Evolutionary conservation across 2,329 filamentous ascomycete species (phyloP), one percentile per base, ranked within the genome.

Genomic region (Venturia pyrina): DNA sequence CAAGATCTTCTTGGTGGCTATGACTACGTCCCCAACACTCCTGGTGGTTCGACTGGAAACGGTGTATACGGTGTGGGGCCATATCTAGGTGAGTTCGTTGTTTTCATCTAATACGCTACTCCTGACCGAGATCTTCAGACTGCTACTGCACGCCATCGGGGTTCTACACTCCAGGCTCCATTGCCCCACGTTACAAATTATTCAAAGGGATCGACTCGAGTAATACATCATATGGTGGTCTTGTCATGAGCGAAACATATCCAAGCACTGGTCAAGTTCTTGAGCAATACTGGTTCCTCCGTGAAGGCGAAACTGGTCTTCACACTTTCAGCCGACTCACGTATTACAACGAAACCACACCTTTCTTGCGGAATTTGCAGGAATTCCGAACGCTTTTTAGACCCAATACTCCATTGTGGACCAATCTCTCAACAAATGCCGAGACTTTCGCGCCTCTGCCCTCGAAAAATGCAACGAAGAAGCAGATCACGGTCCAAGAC

Each of bases 281-380:
- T 19, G 81, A 87, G 70, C 85, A 87, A 70, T 88, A 87, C 72
- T 88, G 84, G 83, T 88, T 88, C 69, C 74, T 88, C 2, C 77
- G 83, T 13, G 84, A 86, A 57, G 82, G 82, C 1, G 85, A 88
- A 72, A 87, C 85, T 0, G 85, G 85, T 0, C 72, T 87, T 44
- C 85, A 88, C 70, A 82, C 80, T 0, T 88, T 87, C 73, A 83
- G 80, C 66, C 80, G 85, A n/a, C 73, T 86, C 11, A 78, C 80
- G 0, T 88, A 88, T 69, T 87, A 87, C 81, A 66, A 81, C 80
- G 0, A 81, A 76, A 1, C 84, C 84, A 0, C 83, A 83, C 67
- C 73, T 86, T 62, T 78, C 85, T 13, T 85, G 85, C 65, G 70
- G 87, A 8, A 57, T 19, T 24, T 64, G 34, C 83, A 86, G 68